phyloP scores from a whole-genome alignment of 2,329 filamentous ascomycete species.

The Mycocentrospora acerina region DNA sequence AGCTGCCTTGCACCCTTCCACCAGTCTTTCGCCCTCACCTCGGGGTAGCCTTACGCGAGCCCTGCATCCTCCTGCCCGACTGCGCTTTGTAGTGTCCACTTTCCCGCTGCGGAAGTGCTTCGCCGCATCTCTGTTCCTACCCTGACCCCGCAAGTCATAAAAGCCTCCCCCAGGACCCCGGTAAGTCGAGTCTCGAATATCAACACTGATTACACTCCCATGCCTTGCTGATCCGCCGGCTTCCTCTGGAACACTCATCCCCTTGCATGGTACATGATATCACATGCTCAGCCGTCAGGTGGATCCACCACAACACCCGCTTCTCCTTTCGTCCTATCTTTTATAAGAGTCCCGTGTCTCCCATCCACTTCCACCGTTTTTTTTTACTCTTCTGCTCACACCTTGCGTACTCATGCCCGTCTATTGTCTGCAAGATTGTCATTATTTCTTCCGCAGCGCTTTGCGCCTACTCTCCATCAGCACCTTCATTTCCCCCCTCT shows the following conservation, averaged over 20 bases:
- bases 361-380: conserved; percentile 14
- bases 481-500: conserved; percentile 75
- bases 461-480: conserved; percentile 81
- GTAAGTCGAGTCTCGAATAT: too few species aligned
- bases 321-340: conserved; percentile 36
- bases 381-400: conserved; percentile 19
- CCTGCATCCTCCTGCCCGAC: conserved; percentile 40
- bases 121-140: conserved; percentile 22
- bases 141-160: too few species aligned
- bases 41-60: conserved; percentile 27
- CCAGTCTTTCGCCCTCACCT: conserved; percentile 28
- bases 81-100: neutral
- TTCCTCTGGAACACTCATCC: too few species aligned
- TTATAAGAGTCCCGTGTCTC: conserved; percentile 32
- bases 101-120: conserved; percentile 25
- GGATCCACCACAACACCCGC: conserved; percentile 21
- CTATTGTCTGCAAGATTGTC: conserved; percentile 82
- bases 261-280: conserved; percentile 34
- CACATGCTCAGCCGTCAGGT: conserved; percentile 33
- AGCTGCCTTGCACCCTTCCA: too few species aligned
- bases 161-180: too few species aligned
- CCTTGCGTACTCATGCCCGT: conserved; percentile 63
- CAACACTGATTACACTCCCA: too few species aligned
- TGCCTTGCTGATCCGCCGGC: too few species aligned
- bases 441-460: conserved; percentile 90